Evolutionary conservation across 805 yeast species (phyloP), one percentile per base, ranked within the genome.

Genomic region (Pichia eremophila): DNA sequence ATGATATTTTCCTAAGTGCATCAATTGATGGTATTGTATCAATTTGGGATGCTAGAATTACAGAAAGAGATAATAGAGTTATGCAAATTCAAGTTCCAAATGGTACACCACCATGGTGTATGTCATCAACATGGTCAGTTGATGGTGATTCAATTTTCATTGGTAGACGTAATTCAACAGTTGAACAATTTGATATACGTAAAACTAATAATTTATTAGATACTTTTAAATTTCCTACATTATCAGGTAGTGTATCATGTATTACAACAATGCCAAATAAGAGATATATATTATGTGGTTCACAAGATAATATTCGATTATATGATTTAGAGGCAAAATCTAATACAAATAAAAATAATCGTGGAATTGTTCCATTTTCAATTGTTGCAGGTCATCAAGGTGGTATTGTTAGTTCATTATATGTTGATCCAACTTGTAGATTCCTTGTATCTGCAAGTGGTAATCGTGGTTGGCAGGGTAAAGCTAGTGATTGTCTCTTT

Each of bases 341-440:
- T 14, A 34, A 8, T n/a, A 14, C 36, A 14, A 15, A 34, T 15
- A 10, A 8, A 45, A 49, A 58, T 62, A 60, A 48, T 66, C 67
- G 40, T 75, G 72, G 28, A 72, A 14, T 15, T 8, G 17, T 83
- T 9, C 97, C 97, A 17, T 93, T 91, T 60, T 73, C 83, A 62
- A 90, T 95, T 56, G 75, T 93, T 11, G 96, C 99, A 0, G 98
- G 99, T 0, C 98, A 93, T 63, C 96, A 87, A 59, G 98, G 99
- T 43, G 96, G 97, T 28, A 78, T 79, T 3, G 69, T 93, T 34
- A 84, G 95, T 43, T 79, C 80, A 45, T 68, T 93, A 52, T 72
- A 78, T 46, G 82, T 90, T 22, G 98, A 91, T 63, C 91, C 91
- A 31, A 83, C 93, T 2, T 87, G 95, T 38, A 68, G 93, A 51